A percentile compares a stretch with the other conserved stretches of the same genome.
Conservation (phyloP, 306 rosid species). For the Trifolium fragiferum region DNA sequence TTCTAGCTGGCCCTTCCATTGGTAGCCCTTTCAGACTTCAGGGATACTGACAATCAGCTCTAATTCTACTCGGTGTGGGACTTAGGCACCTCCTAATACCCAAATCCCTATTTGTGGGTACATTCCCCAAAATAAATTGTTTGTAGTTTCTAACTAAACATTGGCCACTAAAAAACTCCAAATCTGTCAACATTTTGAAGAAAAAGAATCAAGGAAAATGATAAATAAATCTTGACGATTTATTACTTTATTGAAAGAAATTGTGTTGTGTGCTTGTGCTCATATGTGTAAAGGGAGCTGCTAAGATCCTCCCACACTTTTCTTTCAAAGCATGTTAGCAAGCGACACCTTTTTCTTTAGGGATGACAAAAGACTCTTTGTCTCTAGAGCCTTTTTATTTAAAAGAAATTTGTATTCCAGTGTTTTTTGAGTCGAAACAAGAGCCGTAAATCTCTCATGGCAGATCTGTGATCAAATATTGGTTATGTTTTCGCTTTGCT, state of each 20-base stretch:
- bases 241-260: neutral
- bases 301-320: neutral
- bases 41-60: neutral
- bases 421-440: conserved; percentile 3
- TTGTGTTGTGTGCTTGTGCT: neutral
- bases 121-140: neutral
- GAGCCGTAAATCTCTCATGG: neutral
- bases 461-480: neutral
- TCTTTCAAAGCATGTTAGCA: neutral
- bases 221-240: neutral
- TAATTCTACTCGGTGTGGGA: neutral
- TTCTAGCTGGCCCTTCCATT: neutral
- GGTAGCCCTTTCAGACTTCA: neutral
- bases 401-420: neutral
- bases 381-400: neutral
- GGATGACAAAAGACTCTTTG: neutral
- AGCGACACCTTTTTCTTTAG: neutral
- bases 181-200: neutral
- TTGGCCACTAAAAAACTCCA: neutral
- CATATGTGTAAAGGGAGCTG: neutral
- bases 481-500: conserved; percentile 1
- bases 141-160: neutral
- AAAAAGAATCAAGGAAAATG: neutral
- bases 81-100: too few species aligned
- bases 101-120: neutral